Percentiles rank a stretch among this genome's conserved stretches.
phyloP scores from a whole-genome alignment of 495 filamentous ascomycete genomes.

The Hypomontagnella submonticulosa region DNA sequence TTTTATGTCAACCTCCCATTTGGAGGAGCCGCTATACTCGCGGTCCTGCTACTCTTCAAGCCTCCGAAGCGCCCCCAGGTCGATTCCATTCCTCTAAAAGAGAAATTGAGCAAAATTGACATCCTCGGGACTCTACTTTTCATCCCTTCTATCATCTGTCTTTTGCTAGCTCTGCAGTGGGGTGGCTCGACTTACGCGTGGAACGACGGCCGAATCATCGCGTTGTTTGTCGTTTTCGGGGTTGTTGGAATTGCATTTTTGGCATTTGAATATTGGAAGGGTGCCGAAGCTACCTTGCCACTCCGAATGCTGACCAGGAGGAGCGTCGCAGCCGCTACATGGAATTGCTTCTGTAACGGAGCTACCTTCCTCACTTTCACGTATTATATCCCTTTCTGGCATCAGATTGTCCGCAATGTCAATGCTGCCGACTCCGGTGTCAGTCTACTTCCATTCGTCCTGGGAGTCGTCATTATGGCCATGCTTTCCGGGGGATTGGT shows the following conservation, averaged over 20 bases:
- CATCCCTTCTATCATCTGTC: slow-evolving; percentile 61
- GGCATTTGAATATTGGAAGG: slow-evolving; percentile 1
- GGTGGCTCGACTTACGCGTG: slow-evolving; percentile 68
- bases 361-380: not conserved
- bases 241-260: not conserved
- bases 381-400: not conserved
- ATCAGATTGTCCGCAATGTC: not conserved
- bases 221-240: slow-evolving; percentile 63
- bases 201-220: slow-evolving; percentile 63
- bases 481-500: not conserved
- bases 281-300: not conserved
- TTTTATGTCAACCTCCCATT: slow-evolving; percentile 82
- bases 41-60: not conserved
- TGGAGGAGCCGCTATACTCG: slow-evolving; percentile 60
- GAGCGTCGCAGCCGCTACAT: not conserved
- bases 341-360: slow-evolving; percentile 4
- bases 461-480: not conserved
- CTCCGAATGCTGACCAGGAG: not conserved
- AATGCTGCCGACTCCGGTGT: not conserved
- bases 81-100: not conserved
- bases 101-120: slow-evolving; percentile 51
- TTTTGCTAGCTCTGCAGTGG: slow-evolving; percentile 70
- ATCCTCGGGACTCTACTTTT: slow-evolving; percentile 59
- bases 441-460: not conserved
- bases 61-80: not conserved